Evolutionary conservation across 202 grass and related monocot species (phyloP).

Genomic region (Brachypodium distachyon): DNA sequence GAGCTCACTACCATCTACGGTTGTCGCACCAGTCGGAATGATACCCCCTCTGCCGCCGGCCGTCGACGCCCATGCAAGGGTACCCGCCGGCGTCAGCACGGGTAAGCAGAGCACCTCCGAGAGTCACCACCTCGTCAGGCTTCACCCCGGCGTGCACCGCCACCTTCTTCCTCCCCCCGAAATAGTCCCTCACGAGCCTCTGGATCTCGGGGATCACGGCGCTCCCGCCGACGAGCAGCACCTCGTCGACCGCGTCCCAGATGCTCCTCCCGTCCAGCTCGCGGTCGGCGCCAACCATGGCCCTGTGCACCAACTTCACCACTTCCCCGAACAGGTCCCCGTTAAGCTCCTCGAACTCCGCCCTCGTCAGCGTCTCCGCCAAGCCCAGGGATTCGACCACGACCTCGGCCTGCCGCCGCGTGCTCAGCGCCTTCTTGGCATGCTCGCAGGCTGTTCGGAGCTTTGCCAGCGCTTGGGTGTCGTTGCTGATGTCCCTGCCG

Average conservation of each 20-base stretch:
- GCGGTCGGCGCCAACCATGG: background rate
- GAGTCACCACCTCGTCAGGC: conserved; percentile 10
- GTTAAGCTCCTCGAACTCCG: conserved; percentile 37
- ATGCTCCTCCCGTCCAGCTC: background rate
- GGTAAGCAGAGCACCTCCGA: conserved; percentile 10
- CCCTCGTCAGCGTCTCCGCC: conserved; percentile 1
- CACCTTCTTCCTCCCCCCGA: conserved; percentile 7
- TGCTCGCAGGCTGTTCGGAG: conserved; percentile 34
- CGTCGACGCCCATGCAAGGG: background rate
- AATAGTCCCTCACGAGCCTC: conserved; percentile 1
- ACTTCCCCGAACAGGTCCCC: conserved; percentile 25
- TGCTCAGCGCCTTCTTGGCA: conserved; percentile 57
- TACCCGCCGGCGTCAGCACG: background rate
- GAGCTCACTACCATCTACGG: too few species aligned
- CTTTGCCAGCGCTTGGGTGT: conserved; percentile 14
- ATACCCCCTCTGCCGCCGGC: background rate
- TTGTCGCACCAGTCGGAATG: background rate
- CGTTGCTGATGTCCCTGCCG: conserved; percentile 26
- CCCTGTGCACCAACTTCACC: background rate
- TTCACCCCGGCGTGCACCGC: background rate
- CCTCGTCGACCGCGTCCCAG: conserved; percentile 8
- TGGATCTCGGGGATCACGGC: conserved; percentile 26
- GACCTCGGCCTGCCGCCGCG: background rate
- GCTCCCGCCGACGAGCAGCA: conserved; percentile 33
- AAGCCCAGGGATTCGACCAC: conserved; percentile 27